A percentile compares a stretch with the other conserved stretches of the same genome.
These are phyloP conservation scores for Candida vartiovaarae DNA, from an alignment of 805 yeast species.

Conservation along the genomic window DNA sequence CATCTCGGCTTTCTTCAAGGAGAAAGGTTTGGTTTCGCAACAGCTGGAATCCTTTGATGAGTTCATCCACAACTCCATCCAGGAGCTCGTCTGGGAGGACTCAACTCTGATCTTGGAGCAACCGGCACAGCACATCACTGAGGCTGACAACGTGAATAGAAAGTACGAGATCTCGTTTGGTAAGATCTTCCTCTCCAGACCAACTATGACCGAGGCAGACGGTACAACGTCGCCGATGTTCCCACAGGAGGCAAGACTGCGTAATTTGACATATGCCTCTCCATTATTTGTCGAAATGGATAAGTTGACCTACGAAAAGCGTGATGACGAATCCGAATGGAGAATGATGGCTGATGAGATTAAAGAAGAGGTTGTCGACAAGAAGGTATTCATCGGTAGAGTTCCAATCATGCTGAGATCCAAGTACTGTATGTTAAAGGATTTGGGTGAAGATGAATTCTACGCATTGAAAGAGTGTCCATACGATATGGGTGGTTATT, in stretches of 20 bases:
- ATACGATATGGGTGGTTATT: conserved; percentile 99
- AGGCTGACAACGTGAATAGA: conserved; percentile 81
- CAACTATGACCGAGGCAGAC: conserved; percentile 98
- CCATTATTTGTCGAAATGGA: conserved; percentile 95
- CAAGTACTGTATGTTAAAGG: conserved; percentile 88
- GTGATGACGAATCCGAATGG: conserved; percentile 70
- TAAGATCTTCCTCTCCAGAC: conserved; percentile 91
- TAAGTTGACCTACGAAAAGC: conserved; percentile 77
- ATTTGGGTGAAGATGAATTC: conserved; percentile 84
- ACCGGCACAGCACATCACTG: conserved; percentile 95
- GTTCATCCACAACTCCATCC: conserved; percentile 93
- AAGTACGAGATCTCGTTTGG: conserved; percentile 97
- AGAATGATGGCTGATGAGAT: conserved; percentile 46
- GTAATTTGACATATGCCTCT: conserved; percentile 93
- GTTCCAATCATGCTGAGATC: conserved; percentile 98
- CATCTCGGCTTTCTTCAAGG: conserved; percentile 90
- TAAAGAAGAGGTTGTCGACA: conserved; percentile 47
- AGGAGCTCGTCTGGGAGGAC: conserved; percentile 95
- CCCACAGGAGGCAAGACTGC: conserved; percentile 96
- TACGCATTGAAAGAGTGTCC: conserved; percentile 98
- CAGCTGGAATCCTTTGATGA: conserved; percentile 98
- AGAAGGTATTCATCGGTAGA: conserved; percentile 87
- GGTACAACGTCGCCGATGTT: conserved; percentile 99
- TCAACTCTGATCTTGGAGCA: conserved; percentile 91
- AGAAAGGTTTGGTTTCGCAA: conserved; percentile 95